phyloP scores from a whole-genome alignment of 306 rosid genomes.

The Casuarina cunninghamiana region DNA sequence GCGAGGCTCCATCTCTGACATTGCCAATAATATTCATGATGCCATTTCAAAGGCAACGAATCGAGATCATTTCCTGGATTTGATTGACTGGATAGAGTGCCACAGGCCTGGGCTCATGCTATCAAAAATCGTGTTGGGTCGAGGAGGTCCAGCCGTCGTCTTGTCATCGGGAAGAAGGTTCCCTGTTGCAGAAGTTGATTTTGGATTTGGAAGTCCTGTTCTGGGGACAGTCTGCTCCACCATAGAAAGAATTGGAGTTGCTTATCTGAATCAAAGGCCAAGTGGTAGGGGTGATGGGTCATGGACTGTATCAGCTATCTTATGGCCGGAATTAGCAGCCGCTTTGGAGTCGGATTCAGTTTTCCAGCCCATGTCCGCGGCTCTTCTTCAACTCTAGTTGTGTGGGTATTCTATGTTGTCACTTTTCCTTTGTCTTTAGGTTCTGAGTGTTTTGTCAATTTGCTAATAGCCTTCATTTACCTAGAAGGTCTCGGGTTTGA shows the following conservation, averaged over 20 bases:
- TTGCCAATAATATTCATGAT: conserved; percentile 49
- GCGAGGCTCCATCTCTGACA: conserved; percentile 44
- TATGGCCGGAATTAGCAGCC: conserved; percentile 75
- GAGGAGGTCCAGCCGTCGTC: conserved; percentile 58
- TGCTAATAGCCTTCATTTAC: too few species aligned
- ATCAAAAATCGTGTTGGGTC: conserved; percentile 60
- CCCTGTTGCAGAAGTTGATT: conserved; percentile 71
- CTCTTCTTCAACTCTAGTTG: conserved; percentile 54
- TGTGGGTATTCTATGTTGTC: neutral
- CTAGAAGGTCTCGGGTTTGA: too few species aligned
- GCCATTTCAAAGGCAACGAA: conserved; percentile 66
- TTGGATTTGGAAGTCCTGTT: conserved; percentile 80
- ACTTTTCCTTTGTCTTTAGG: neutral
- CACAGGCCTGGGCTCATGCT: conserved; percentile 81
- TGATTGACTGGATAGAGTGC: conserved; percentile 85
- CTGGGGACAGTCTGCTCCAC: conserved; percentile 73
- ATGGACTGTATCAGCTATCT: conserved; percentile 82
- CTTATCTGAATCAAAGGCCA: conserved; percentile 81
- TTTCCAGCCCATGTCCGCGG: conserved; percentile 66
- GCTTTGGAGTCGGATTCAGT: conserved; percentile 58
- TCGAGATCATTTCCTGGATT: conserved; percentile 68
- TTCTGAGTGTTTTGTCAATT: neutral
- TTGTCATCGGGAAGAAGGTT: conserved; percentile 71
- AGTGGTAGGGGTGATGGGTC: conserved; percentile 77
- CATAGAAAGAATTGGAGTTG: conserved; percentile 64